phyloP scores from a whole-genome alignment of 441 rosid genomes.

The Manihot esculenta region DNA sequence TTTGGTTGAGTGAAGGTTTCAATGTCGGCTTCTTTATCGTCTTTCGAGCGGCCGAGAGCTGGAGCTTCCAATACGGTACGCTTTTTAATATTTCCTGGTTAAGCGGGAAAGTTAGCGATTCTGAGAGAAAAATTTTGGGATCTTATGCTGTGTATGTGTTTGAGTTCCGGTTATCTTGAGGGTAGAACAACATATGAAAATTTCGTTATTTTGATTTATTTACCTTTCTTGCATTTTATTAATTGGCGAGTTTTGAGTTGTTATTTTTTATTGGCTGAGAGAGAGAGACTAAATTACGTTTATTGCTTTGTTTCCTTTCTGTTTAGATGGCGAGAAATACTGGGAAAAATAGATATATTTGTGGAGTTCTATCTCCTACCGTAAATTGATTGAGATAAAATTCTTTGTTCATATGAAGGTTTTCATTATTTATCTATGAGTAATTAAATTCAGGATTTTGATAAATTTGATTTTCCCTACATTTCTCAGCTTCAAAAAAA shows the following conservation, averaged over 20 bases:
- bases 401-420: neutral
- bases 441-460: neutral
- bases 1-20: constrained; percentile 19
- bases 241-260: too few relatives aligned
- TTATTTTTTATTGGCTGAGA: neutral
- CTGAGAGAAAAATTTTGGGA: neutral
- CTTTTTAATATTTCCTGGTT: neutral
- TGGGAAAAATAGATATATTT: neutral
- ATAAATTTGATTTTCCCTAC: neutral
- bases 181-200: neutral
- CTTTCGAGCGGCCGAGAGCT: constrained; percentile 81
- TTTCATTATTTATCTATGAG: neutral
- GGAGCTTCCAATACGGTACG: constrained; percentile 82
- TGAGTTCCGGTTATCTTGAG: neutral
- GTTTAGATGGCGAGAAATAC: constrained; percentile 23
- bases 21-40: constrained; percentile 85
- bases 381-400: neutral
- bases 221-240: neutral
- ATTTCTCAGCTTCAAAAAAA: neutral
- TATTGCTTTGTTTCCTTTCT: neutral
- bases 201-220: neutral
- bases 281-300: neutral
- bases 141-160: constrained; percentile 1
- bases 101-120: neutral
- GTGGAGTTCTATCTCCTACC: neutral